A percentile compares a stretch with the other conserved stretches of the same genome.
These are phyloP conservation scores for Dryadomyces quercus-mongolicae DNA, from an alignment of 2,329 filamentous ascomycete species.

Conservation along the genomic window DNA sequence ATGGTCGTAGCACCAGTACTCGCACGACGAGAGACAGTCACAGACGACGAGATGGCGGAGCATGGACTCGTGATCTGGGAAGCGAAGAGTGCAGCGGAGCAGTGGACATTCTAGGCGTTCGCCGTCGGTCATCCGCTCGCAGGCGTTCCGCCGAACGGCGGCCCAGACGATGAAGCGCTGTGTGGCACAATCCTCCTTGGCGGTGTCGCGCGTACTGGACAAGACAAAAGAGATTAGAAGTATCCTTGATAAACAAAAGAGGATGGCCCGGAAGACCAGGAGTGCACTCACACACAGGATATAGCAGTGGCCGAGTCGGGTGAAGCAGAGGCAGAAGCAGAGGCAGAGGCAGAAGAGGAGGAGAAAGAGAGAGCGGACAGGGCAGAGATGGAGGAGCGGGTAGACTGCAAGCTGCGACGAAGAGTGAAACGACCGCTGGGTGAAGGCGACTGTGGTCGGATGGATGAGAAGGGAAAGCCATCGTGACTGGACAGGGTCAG, in stretches of 20 bases:
- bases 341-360: not conserved
- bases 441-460: constrained; percentile 10
- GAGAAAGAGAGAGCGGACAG: not conserved
- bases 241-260: no score
- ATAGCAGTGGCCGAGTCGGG: not conserved
- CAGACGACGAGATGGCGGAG: constrained; percentile 38
- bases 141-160: constrained; percentile 41
- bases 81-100: constrained; percentile 35
- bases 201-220: constrained; percentile 29
- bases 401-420: constrained; percentile 9
- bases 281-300: constrained; percentile 13
- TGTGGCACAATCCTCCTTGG: constrained; percentile 36
- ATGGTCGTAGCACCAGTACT: constrained; percentile 46
- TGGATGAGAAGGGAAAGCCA: not conserved
- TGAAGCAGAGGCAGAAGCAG: not conserved
- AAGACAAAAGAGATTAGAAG: not conserved
- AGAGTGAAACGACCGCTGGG: constrained; percentile 10
- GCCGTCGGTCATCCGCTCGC: constrained; percentile 30
- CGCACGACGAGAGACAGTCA: constrained; percentile 32
- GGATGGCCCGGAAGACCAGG: no score
- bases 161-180: constrained; percentile 45
- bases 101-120: constrained; percentile 40
- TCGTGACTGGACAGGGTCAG: constrained; percentile 3
- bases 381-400: not conserved
- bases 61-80: constrained; percentile 41